Evolutionary conservation across 257 asterid species (phyloP).

Genomic region (Ilex asprella): DNA sequence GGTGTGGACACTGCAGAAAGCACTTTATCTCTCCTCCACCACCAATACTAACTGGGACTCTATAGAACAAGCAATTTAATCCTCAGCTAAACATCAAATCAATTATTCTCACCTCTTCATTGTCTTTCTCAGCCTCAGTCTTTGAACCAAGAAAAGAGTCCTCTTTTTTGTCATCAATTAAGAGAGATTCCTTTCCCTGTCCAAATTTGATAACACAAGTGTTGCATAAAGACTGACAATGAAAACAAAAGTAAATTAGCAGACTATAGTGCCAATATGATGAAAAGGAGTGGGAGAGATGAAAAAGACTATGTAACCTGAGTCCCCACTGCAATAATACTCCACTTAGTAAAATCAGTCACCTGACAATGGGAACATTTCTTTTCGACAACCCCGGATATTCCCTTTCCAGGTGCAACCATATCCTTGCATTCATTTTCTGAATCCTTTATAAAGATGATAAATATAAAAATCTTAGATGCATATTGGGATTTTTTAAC

Average conservation of each 20-base stretch:
- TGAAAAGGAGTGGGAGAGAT: background rate
- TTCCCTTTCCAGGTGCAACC: slow-evolving; percentile 5
- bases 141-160: slow-evolving; percentile 2
- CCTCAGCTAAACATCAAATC: too few species aligned
- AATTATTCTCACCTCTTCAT: slow-evolving; percentile 14
- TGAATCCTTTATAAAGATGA: slow-evolving; percentile 16
- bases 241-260: background rate
- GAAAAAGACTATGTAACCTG: slow-evolving; percentile 6
- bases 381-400: slow-evolving; percentile 7
- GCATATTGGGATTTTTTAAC: too few species aligned
- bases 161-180: slow-evolving; percentile 10
- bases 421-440: slow-evolving; percentile 1
- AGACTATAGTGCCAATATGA: too few species aligned
- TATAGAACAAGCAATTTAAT: too few species aligned
- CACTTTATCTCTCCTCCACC: too few species aligned
- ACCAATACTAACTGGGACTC: too few species aligned
- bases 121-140: slow-evolving; percentile 6
- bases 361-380: slow-evolving; percentile 11
- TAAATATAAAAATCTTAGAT: background rate
- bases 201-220: slow-evolving; percentile 8
- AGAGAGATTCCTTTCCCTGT: slow-evolving; percentile 8
- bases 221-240: background rate
- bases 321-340: slow-evolving; percentile 10
- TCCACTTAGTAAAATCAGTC: slow-evolving; percentile 10
- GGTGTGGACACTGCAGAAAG: too few species aligned